A percentile compares a stretch with the other conserved stretches of the same genome.
Evolutionary conservation across 2,329 filamentous ascomycete genomes (phyloP).

Genomic region (Diaporthe sp.): DNA sequence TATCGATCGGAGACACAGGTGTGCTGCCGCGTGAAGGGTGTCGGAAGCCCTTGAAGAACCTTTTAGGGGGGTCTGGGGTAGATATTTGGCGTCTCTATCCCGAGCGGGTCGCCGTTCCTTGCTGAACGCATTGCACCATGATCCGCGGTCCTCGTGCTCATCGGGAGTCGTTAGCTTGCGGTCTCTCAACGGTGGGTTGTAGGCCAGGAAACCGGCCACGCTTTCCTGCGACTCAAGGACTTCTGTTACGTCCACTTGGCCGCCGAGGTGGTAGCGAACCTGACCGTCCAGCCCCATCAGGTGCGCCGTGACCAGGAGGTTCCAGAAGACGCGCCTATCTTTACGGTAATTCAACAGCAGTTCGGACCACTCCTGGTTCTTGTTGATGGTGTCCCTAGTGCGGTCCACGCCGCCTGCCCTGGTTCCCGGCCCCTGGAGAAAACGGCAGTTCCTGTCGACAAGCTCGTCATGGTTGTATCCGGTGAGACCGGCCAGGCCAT

Average conservation of each 20-base stretch:
- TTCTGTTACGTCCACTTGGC: slow-evolving; percentile 28
- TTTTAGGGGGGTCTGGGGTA: slow-evolving; percentile 25
- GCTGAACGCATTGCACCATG: neutral
- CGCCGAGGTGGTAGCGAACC: slow-evolving; percentile 25
- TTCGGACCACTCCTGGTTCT: slow-evolving; percentile 23
- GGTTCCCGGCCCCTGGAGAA: slow-evolving; percentile 22
- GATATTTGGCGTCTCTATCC: slow-evolving; percentile 18
- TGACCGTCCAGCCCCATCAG: too few relatives aligned
- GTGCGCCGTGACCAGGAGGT: slow-evolving; percentile 19
- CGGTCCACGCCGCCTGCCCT: slow-evolving; percentile 24
- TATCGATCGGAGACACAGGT: neutral
- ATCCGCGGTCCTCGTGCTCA: neutral
- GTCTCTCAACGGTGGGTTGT: neutral
- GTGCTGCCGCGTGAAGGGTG: neutral
- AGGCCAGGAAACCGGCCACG: slow-evolving; percentile 1
- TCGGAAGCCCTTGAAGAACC: slow-evolving; percentile 23
- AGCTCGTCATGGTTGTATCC: slow-evolving; percentile 18
- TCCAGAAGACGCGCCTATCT: slow-evolving; percentile 26
- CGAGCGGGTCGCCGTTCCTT: neutral
- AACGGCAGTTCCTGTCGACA: slow-evolving; percentile 13
- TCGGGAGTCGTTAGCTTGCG: neutral
- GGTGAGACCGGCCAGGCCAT: slow-evolving; percentile 10
- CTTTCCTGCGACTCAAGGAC: slow-evolving; percentile 24
- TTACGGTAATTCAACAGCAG: slow-evolving; percentile 23
- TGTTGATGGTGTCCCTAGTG: slow-evolving; percentile 1